Percentiles rank a stretch among this genome's conserved stretches.
These are phyloP conservation scores for Lactifluus rugatus DNA, from an alignment of 768 basidiomycete species.

Conservation along the genomic window DNA sequence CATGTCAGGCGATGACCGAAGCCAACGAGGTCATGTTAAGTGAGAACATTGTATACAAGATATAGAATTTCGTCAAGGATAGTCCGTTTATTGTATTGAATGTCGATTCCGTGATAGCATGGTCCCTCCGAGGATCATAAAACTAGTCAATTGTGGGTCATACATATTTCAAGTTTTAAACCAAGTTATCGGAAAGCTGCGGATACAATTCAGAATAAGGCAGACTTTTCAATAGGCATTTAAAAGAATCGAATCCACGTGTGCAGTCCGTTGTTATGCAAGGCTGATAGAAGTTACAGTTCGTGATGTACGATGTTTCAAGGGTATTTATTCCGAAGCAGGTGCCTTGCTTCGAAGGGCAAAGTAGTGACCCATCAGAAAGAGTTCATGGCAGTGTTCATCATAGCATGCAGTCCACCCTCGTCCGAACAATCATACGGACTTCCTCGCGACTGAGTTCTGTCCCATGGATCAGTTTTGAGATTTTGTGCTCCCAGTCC, in stretches of 20 bases:
- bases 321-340: not conserved
- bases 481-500: slow-evolving; percentile 47
- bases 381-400: not conserved
- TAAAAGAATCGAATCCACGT: not conserved
- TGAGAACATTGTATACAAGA: slow-evolving; percentile 79
- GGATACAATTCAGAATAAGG: not conserved
- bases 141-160: not conserved
- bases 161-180: not conserved
- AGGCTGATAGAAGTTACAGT: not conserved
- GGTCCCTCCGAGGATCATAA: not conserved
- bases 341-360: not conserved
- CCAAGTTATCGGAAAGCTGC: not conserved
- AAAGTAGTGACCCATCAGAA: not conserved
- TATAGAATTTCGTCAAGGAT: slow-evolving; percentile 32
- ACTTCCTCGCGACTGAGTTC: slow-evolving; percentile 59
- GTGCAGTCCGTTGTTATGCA: not conserved
- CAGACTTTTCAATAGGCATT: not conserved
- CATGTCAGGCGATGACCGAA: slow-evolving; percentile 67
- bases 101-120: not conserved
- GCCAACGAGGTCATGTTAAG: slow-evolving; percentile 81
- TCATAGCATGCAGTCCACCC: slow-evolving; percentile 31
- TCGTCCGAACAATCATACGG: slow-evolving; percentile 39
- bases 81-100: not conserved
- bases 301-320: not conserved
- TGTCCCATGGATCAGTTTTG: slow-evolving; percentile 45